These are phyloP conservation scores for Keqinozyma sinolaborantium DNA, from an alignment of 1,139 yeast species.

Conservation along the genomic window DNA sequence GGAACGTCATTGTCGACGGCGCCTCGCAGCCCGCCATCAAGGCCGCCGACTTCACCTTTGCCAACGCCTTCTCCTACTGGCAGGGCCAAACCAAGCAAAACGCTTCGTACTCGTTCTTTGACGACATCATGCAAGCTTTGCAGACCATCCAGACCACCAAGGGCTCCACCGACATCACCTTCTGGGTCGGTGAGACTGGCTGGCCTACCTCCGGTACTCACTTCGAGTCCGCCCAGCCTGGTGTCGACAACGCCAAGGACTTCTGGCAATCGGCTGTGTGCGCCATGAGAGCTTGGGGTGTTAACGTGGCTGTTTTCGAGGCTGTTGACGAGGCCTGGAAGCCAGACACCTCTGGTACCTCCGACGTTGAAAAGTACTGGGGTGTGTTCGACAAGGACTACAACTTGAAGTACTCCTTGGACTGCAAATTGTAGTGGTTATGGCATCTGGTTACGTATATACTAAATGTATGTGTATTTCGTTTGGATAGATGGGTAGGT, in stretches of 20 bases:
- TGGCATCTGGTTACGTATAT: background rate
- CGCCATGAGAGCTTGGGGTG: conserved; percentile 93
- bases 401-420: conserved; percentile 55
- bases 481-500: no score
- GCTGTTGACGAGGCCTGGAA: conserved; percentile 96
- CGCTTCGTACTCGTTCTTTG: conserved; percentile 86
- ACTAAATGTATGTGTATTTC: no score
- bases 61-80: conserved; percentile 98
- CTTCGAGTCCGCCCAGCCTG: conserved; percentile 63
- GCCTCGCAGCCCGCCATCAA: conserved; percentile 63
- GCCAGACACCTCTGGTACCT: conserved; percentile 81
- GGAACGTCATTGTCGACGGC: conserved; percentile 89
- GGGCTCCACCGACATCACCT: conserved; percentile 78
- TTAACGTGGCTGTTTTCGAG: conserved; percentile 88
- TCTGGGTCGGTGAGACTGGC: conserved; percentile 98
- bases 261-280: conserved; percentile 89
- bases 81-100: conserved; percentile 86
- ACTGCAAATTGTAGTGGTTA: conserved; percentile 44
- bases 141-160: conserved; percentile 80
- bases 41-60: conserved; percentile 80
- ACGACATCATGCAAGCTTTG: conserved; percentile 94
- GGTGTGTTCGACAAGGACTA: conserved; percentile 71
- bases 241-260: conserved; percentile 65
- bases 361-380: conserved; percentile 90
- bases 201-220: conserved; percentile 92